phyloP scores from a whole-genome alignment of 1,139 yeast genomes.

The Blastobotrys capitulatus region DNA sequence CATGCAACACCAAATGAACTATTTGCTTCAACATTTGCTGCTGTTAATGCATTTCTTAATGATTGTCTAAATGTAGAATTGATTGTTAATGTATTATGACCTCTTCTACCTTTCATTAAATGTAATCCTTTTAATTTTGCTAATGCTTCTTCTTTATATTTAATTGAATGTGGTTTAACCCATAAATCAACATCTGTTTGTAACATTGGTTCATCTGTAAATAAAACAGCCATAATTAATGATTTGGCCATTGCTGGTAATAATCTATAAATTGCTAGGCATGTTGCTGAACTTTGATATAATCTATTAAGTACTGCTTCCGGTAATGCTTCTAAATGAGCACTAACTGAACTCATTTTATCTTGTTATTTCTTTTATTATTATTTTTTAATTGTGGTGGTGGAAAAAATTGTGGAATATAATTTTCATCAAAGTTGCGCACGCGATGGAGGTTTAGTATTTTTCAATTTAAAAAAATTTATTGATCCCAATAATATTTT shows the following conservation, averaged over 20 bases:
- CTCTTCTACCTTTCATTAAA: conserved; percentile 59
- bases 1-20: conserved; percentile 54
- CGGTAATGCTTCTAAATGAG: conserved; percentile 84
- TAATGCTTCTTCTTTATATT: conserved; percentile 67
- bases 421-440: not conserved
- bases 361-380: too few species aligned
- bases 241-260: conserved; percentile 87
- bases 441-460: too few species aligned
- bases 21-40: conserved; percentile 43
- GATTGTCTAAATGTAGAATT: conserved; percentile 71
- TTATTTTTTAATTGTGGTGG: not conserved
- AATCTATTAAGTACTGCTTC: conserved; percentile 74
- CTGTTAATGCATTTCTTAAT: conserved; percentile 79
- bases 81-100: conserved; percentile 51
- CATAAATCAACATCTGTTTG: conserved; percentile 66
- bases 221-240: conserved; percentile 80
- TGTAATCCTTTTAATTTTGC: conserved; percentile 73
- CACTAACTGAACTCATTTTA: conserved; percentile 53
- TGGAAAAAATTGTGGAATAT: not conserved
- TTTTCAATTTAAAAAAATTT: not conserved
- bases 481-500: too few species aligned
- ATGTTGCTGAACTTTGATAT: conserved; percentile 84
- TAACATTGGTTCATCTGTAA: conserved; percentile 68
- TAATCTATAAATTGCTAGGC: conserved; percentile 82
- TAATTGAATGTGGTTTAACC: conserved; percentile 49